A percentile compares a stretch with the other conserved stretches of the same genome.
Evolutionary conservation across 2,329 filamentous ascomycete genomes (phyloP).

Genomic region (Fusarium sublunatum): DNA sequence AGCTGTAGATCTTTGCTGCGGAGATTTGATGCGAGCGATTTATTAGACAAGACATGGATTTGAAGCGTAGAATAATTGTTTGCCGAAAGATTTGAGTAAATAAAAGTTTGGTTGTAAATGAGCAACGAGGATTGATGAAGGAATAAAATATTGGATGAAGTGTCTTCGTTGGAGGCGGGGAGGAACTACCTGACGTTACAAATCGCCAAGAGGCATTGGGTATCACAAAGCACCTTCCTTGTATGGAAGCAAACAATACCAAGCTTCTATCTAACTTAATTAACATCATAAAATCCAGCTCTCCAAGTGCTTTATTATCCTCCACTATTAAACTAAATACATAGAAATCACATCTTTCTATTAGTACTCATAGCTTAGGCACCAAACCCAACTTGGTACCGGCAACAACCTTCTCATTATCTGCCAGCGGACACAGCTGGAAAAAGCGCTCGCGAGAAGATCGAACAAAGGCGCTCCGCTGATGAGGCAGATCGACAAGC

Average conservation of each 20-base stretch:
- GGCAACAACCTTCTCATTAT: slow-evolving; percentile 66
- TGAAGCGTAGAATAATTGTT: slow-evolving; percentile 2
- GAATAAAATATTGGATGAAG: too few species aligned
- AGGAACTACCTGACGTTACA: too few species aligned
- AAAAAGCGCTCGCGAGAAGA: slow-evolving; percentile 77
- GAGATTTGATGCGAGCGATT: background rate
- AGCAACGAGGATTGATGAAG: too few species aligned
- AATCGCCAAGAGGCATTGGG: too few species aligned
- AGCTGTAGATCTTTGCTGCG: slow-evolving; percentile 52
- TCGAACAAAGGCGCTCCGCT: slow-evolving; percentile 74
- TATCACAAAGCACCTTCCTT: too few species aligned
- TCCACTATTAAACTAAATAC: too few species aligned
- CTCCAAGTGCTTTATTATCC: too few species aligned
- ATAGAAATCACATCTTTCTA: background rate
- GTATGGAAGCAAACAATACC: too few species aligned
- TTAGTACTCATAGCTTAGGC: slow-evolving; percentile 60
- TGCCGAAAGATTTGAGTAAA: background rate
- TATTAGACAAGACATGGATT: slow-evolving; percentile 2
- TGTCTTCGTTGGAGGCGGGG: too few species aligned
- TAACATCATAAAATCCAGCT: too few species aligned
- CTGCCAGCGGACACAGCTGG: slow-evolving; percentile 70
- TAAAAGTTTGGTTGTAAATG: background rate
- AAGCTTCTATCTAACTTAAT: too few species aligned
- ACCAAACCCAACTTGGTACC: slow-evolving; percentile 65
- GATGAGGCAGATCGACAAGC: slow-evolving; percentile 77